Evolutionary conservation across 176 grass and related monocot genomes (phyloP), one percentile per base, ranked within the genome.

Genomic region (Oryza nivara): DNA sequence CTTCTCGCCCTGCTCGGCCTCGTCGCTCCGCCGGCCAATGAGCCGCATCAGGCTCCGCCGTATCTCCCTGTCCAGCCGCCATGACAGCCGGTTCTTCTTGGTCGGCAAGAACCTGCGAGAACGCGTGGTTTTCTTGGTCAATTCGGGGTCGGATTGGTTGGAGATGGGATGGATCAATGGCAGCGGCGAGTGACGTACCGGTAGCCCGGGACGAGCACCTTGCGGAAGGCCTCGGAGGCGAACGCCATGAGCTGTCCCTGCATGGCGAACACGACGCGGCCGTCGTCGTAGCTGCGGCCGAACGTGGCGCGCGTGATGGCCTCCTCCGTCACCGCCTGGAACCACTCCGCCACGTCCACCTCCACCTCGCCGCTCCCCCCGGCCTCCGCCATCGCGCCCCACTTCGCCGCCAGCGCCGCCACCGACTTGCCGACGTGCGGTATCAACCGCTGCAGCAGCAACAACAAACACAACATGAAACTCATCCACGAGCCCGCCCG

Each of bases 181-280:
- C 4, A 49, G 3, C 5, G 9, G 17, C 3, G 74, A 30, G 47
- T 9, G 41, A 44, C 16, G 6, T 81, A 96, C 91, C 94, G 67
- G 92, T 94, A 97, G 56, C 94, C 94, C 1, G 94, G 94, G 71
- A 97, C 89, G 84, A 97, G 88, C 28, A 97, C 92, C 86, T 94
- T 97, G 78, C 92, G 88, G 76, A 97, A 97, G 19, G 92, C 92
- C 83, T 94, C 94, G 35, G 92, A 77, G 5, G 94, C 92, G 47
- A 85, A 91, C 54, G 85, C 81, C 94, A 97, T 97, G 30, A 92
- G 94, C 74, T 80, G 88, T 35, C 77, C 86, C 83, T 97, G 94
- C 79, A 97, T 83, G 61, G 26, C 75, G 86, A 94, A 97, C 32
- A 97, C 94, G 52, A 70, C 35, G 58, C 89, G 87, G 74, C 92